Evolutionary conservation across 306 rosid genomes (phyloP), one percentile per base, ranked within the genome.

Genomic region (Cicer judaicum): DNA sequence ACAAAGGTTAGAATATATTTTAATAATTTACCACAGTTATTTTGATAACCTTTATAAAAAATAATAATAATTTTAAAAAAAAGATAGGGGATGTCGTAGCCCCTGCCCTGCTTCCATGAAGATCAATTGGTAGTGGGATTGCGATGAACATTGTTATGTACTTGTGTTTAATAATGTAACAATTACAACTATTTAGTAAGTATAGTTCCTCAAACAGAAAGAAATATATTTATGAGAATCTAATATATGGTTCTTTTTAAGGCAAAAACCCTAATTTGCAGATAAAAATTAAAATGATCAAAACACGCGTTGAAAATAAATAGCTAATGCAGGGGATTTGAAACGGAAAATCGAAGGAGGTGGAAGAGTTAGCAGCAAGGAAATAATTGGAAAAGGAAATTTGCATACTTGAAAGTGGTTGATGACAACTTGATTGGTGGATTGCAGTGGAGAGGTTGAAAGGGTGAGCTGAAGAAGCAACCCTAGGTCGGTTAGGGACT

Each of bases 401-500:
- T 6, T 1, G 42, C 70, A 8, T 24, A 88, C 92, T 89, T 81
- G 62, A 11, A 10, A 39, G 63, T 79, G 73, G 72, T 75, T 55
- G 83, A 79, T 78, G 72, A 79, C 41, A 65, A 70, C 46, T 61
- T 14, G 78, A 72, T 75, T 46, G 80, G 74, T 36, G 21, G 52
- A 79, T 62, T 36, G 12, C 53, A 41, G 68, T 18, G 65, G 84
- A 41, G 68, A 29, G 65, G 84, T 57, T 68, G 68, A 75, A 44
- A 44, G 60, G 59, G 34, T 80, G 77, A 74, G 81, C 74, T 39
- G 72, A 82, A 60, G 62, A 62, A 7, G 68, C 36, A 52, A 53
- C 66, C 77, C 49, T 74, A 72, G 36, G 70, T 15, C 47, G 18
- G 79, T 76, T 84, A 89, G 88, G 89, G 86, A 72, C 86, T 59